Conservation (phyloP, 192 early-diverging fungal species). For the Phlyctochytrium arcticum region DNA sequence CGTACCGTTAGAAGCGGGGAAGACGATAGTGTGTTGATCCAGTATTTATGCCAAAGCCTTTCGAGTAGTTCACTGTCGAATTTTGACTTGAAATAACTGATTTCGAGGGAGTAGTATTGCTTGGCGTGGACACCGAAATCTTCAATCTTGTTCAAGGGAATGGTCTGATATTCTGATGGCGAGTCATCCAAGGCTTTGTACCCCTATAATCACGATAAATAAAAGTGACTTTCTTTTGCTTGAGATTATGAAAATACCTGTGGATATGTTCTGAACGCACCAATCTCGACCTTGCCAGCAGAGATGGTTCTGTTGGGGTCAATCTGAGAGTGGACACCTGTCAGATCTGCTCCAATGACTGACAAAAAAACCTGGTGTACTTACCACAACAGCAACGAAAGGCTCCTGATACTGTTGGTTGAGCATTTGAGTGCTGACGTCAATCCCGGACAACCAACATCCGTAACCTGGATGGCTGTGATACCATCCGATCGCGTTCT, state of each 20-base stretch:
- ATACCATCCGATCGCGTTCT: conserved; percentile 98
- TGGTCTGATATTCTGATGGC: conserved; percentile 77
- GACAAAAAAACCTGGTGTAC: conserved; percentile 11
- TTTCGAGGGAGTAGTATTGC: conserved; percentile 85
- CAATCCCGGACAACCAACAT: conserved; percentile 99
- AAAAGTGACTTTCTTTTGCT: conserved; percentile 20
- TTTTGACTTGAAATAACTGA: conserved; percentile 89
- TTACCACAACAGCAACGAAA: conserved; percentile 88
- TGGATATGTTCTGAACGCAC: conserved; percentile 98
- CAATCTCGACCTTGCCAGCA: conserved; percentile 95
- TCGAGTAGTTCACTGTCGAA: conserved; percentile 84
- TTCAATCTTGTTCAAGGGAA: conserved; percentile 93
- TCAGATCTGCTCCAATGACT: neutral
- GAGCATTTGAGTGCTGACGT: conserved; percentile 91
- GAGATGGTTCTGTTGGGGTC: conserved; percentile 97
- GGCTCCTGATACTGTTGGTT: conserved; percentile 96
- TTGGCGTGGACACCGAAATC: conserved; percentile 96
- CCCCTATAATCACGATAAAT: conserved; percentile 37
- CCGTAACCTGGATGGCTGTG: conserved; percentile 99
- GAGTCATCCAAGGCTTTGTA: conserved; percentile 76
- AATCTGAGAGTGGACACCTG: conserved; percentile 52
- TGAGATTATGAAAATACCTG: conserved; percentile 44
- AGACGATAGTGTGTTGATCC: conserved; percentile 93
- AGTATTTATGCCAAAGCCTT: conserved; percentile 96
- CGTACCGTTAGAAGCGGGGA: conserved; percentile 81